phyloP scores from a whole-genome alignment of 1,139 yeast genomes.

The Yamadazyma sp. region DNA sequence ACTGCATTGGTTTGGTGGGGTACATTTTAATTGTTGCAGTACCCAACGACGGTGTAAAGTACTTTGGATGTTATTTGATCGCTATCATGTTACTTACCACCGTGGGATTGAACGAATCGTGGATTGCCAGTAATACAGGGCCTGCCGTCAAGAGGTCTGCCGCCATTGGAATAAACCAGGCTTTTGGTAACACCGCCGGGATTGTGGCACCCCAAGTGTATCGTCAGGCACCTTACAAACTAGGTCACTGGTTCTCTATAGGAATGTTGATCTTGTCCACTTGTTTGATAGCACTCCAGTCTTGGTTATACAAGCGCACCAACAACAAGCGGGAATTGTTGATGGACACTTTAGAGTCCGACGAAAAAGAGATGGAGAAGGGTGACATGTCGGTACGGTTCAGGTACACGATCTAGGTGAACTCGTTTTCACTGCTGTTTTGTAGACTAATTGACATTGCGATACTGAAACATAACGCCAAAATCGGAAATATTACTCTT shows the following conservation, averaged over 20 bases:
- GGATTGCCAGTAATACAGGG: constrained; percentile 46
- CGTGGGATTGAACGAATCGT: constrained; percentile 44
- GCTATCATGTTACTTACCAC: constrained; percentile 38
- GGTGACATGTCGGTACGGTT: constrained; percentile 5
- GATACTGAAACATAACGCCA: too few species aligned
- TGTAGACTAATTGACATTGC: too few species aligned
- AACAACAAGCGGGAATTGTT: constrained; percentile 4
- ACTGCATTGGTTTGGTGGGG: constrained; percentile 38
- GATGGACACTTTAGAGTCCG: constrained; percentile 1
- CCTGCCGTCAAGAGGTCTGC: constrained; percentile 48
- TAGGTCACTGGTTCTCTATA: constrained; percentile 38
- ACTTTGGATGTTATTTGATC: constrained; percentile 48
- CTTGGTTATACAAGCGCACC: neutral
- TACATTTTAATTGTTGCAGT: constrained; percentile 33
- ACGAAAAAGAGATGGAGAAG: constrained; percentile 4
- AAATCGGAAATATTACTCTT: too few species aligned
- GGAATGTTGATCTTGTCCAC: constrained; percentile 26
- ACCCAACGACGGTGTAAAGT: constrained; percentile 34
- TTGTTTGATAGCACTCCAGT: neutral
- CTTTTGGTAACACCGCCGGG: constrained; percentile 48
- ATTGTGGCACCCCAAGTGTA: constrained; percentile 47
- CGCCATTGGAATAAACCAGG: constrained; percentile 42
- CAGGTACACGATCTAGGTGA: constrained; percentile 1
- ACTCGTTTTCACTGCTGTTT: neutral
- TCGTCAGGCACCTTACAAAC: constrained; percentile 32